Base-by-base conservation (phyloP, 2,329 filamentous ascomycete genomes). In the Cordyceps cicadae region DNA sequence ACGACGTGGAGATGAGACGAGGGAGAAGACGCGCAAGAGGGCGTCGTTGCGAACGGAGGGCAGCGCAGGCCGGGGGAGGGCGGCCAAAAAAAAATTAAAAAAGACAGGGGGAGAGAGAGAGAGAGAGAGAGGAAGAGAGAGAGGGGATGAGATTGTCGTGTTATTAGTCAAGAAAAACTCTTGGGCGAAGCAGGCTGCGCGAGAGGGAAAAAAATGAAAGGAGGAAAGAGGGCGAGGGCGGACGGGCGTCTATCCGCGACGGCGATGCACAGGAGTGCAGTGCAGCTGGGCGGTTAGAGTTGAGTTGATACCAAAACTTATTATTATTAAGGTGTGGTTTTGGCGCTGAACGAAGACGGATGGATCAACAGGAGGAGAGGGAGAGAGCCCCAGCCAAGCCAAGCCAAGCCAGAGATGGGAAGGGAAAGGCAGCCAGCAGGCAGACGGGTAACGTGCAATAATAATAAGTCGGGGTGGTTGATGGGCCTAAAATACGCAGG, bases 331-430 rank as follows among this genome's bases (percentile, higher is more conserved):
- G 24, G 24, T 46, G 58, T 59, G 62, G 58, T 48, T 61, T 61
- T 55, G 37, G 53, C 52, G 56, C 58, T 49, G 53, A 54, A 24
- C 24, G 24, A 24, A 4, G 24, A 24, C 24, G 24, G 24, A 24
- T 24, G 43, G 61, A 59, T 46, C 61, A 43, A 45, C 60, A 56
- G 56, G 62, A 56, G 56, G 62, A 63, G 41, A 64, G 58, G 59
- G 63, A 64, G 58, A 57, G 63, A 26, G 59, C 32, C n/a, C n/a
- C 41, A 48, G 48, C 24, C 3, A n/a, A 15, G 24, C 14, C 24
- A 50, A n/a, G 24, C 24, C 24, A 24, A 24, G 24, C 24, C 24
- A 24, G 24, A 24, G 24, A 24, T 24, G 24, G 24, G 24, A 24
- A 24, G 24, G 24, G 24, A 24, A 24, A 24, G 24, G 24, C 24